Percentiles rank a stretch among this genome's conserved stretches.
Conservation (phyloP, 257 asterid genomes). For the Solanum chilense region DNA sequence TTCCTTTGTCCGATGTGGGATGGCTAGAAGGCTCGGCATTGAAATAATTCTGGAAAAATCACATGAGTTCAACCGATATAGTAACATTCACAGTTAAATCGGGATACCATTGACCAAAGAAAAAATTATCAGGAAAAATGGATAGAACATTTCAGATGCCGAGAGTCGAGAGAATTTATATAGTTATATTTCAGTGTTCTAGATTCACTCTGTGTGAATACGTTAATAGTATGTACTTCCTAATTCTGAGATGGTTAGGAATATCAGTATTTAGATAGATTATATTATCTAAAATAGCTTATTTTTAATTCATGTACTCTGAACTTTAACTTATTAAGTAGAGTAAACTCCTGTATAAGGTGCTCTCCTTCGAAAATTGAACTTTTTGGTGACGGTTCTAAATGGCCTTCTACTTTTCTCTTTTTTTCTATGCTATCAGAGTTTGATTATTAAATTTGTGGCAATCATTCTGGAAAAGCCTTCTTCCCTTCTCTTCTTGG, state of each 20-base stretch:
- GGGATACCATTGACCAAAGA: not conserved
- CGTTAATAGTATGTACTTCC: not conserved
- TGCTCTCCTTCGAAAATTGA: not conserved
- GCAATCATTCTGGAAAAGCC: not conserved
- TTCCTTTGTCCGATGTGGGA: slow-evolving; percentile 31
- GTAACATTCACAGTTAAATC: not conserved
- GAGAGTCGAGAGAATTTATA: not conserved
- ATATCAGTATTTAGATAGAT: not conserved
- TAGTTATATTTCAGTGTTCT: not conserved
- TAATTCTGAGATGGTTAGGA: not conserved
- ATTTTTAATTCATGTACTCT: not conserved
- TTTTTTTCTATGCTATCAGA: not conserved
- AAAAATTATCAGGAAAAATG: not conserved
- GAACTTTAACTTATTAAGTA: not conserved
- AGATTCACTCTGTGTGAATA: not conserved
- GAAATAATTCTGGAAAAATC: slow-evolving; percentile 43
- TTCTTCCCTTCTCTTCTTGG: not conserved
- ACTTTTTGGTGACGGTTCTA: not conserved
- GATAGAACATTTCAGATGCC: not conserved
- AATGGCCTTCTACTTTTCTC: not conserved
- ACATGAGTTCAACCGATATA: slow-evolving; percentile 4
- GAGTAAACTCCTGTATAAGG: not conserved
- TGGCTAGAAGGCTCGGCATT: slow-evolving; percentile 43
- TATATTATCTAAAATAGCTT: not conserved
- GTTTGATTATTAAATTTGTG: not conserved